Conservation (phyloP, 2,329 filamentous ascomycete genomes). For the Xylariaceae sp. region DNA sequence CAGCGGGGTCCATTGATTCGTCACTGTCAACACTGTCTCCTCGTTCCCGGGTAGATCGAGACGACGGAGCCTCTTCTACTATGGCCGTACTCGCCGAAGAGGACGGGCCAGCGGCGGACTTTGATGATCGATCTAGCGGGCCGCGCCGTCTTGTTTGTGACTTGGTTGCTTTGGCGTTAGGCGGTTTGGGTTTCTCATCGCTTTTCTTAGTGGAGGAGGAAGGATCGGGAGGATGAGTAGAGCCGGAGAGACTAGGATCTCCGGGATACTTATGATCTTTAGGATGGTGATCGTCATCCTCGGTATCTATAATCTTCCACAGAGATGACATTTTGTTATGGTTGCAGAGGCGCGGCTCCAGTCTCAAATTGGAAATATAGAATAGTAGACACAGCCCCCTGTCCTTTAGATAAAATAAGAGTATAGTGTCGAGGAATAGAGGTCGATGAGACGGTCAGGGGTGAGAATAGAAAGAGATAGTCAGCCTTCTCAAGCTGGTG, state of each 20-base stretch:
- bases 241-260: slow-evolving; percentile 36
- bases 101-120: slow-evolving; percentile 27
- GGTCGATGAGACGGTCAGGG: too few relatives aligned
- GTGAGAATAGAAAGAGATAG: slow-evolving; percentile 30
- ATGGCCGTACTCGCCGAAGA: slow-evolving; percentile 16
- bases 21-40: slow-evolving; percentile 44
- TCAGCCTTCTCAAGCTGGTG: slow-evolving; percentile 35
- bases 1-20: slow-evolving; percentile 46
- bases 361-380: slow-evolving; percentile 32
- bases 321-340: slow-evolving; percentile 47
- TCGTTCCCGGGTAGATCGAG: slow-evolving; percentile 28
- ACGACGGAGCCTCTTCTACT: slow-evolving; percentile 18
- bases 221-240: slow-evolving; percentile 35
- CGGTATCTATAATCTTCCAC: slow-evolving; percentile 54
- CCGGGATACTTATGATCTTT: slow-evolving; percentile 43
- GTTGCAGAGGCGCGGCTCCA: slow-evolving; percentile 10
- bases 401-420: slow-evolving; percentile 31
- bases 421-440: slow-evolving; percentile 23
- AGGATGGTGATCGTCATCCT: slow-evolving; percentile 43
- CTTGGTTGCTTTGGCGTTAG: slow-evolving; percentile 30
- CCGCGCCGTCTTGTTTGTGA: slow-evolving; percentile 35
- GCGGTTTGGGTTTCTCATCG: slow-evolving; percentile 39
- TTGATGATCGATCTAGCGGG: slow-evolving; percentile 31
- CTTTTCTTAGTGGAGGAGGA: slow-evolving; percentile 35
- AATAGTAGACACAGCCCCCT: slow-evolving; percentile 35